Evolutionary conservation across 768 basidiomycete genomes (phyloP).

Genomic region (Lentinus tigrinus): DNA sequence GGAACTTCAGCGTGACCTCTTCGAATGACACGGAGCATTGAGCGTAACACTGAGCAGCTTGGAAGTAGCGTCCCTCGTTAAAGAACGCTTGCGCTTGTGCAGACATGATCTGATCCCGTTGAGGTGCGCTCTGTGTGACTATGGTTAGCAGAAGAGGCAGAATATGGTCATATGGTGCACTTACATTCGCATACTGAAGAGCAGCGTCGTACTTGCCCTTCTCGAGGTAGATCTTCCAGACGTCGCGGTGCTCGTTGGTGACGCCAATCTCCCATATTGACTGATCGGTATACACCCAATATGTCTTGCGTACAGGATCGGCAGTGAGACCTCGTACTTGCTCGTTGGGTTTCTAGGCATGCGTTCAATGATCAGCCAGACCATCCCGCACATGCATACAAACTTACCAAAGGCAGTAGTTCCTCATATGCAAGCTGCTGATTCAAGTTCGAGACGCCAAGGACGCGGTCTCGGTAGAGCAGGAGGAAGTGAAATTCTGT

Average conservation of each 20-base stretch:
- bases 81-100: conserved; percentile 84
- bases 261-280: conserved; percentile 87
- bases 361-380: background rate
- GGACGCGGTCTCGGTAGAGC: conserved; percentile 75
- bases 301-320: conserved; percentile 87
- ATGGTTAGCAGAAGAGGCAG: background rate
- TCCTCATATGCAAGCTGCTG: conserved; percentile 86
- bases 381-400: background rate
- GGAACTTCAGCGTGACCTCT: conserved; percentile 85
- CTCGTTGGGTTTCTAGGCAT: conserved; percentile 73
- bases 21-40: conserved; percentile 88
- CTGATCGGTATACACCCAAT: conserved; percentile 90
- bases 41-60: conserved; percentile 89
- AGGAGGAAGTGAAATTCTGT: conserved; percentile 93
- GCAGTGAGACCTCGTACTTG: conserved; percentile 70
- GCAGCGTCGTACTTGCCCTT: conserved; percentile 78
- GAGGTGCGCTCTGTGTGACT: conserved; percentile 80
- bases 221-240: conserved; percentile 89
- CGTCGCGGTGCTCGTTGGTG: conserved; percentile 86
- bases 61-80: conserved; percentile 77
- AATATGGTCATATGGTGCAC: background rate
- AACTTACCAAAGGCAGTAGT: conserved; percentile 64
- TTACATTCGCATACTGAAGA: conserved; percentile 77
- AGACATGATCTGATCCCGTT: conserved; percentile 80
- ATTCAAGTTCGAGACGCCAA: conserved; percentile 76